A percentile compares a stretch with the other conserved stretches of the same genome.
These are phyloP conservation scores for Leccinum pellstonianum DNA, from an alignment of 768 basidiomycete genomes.

Conservation along the genomic window DNA sequence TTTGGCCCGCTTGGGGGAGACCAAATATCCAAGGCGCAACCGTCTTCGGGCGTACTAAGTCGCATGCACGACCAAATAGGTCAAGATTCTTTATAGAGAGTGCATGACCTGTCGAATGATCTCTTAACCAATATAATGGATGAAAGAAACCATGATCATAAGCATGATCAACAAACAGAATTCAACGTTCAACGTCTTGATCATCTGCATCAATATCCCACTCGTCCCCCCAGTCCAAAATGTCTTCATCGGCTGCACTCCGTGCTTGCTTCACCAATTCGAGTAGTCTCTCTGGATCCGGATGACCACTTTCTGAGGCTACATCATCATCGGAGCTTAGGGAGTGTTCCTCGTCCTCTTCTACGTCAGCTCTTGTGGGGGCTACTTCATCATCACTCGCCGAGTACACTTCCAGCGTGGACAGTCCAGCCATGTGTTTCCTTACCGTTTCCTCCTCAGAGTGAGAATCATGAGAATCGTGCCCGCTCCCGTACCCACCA, in stretches of 20 bases:
- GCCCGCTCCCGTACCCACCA: slow-evolving; percentile 59
- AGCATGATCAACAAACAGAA: neutral
- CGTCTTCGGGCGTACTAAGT: neutral
- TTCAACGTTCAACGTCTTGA: neutral
- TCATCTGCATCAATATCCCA: slow-evolving; percentile 23
- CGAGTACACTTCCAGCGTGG: slow-evolving; percentile 26
- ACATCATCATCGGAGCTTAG: slow-evolving; percentile 17
- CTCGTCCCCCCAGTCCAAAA: slow-evolving; percentile 33
- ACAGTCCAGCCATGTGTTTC: slow-evolving; percentile 14
- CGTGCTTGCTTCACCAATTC: slow-evolving; percentile 27
- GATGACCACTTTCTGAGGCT: slow-evolving; percentile 7
- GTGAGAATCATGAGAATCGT: slow-evolving; percentile 41
- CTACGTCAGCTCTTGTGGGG: slow-evolving; percentile 4
- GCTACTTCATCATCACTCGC: slow-evolving; percentile 19
- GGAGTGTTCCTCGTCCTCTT: slow-evolving; percentile 17
- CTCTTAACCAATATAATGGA: neutral
- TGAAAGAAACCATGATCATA: neutral
- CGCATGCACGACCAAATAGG: neutral
- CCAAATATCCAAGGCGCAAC: slow-evolving; percentile 1
- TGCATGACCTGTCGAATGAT: neutral
- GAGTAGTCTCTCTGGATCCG: slow-evolving; percentile 21
- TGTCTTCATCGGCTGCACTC: slow-evolving; percentile 27
- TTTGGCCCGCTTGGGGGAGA: neutral
- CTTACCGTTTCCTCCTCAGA: slow-evolving; percentile 19
- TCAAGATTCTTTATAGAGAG: slow-evolving; percentile 4